These are phyloP conservation scores for Tilletia walkeri DNA, from an alignment of 1,284 basidiomycete species.

Conservation along the genomic window DNA sequence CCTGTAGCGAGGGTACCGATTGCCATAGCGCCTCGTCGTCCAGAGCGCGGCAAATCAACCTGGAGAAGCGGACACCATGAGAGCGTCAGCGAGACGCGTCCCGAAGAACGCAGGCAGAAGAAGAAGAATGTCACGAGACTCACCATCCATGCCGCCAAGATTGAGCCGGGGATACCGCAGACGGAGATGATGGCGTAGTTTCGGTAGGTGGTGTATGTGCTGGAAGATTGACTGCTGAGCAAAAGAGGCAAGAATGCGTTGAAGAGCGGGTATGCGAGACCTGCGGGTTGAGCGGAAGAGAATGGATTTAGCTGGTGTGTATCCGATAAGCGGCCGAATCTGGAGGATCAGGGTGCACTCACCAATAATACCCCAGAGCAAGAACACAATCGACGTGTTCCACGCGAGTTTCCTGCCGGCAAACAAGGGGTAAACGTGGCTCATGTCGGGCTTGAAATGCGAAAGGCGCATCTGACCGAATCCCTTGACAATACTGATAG, in stretches of 20 bases:
- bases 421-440: slow-evolving; percentile 49
- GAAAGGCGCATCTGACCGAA: slow-evolving; percentile 19
- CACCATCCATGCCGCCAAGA: slow-evolving; percentile 47
- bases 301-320: background rate
- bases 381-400: slow-evolving; percentile 43
- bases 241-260: slow-evolving; percentile 54
- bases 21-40: slow-evolving; percentile 52
- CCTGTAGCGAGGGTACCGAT: slow-evolving; percentile 51
- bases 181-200: slow-evolving; percentile 54
- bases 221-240: slow-evolving; percentile 24
- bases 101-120: background rate
- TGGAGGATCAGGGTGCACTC: slow-evolving; percentile 26
- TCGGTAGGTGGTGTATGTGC: slow-evolving; percentile 38
- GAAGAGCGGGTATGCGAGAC: slow-evolving; percentile 48
- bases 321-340: too few species aligned
- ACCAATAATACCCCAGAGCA: slow-evolving; percentile 53
- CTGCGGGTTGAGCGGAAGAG: background rate
- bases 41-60: slow-evolving; percentile 50
- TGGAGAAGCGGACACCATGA: background rate
- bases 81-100: background rate
- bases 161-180: slow-evolving; percentile 52
- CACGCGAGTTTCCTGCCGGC: slow-evolving; percentile 41
- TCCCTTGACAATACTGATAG: slow-evolving; percentile 23
- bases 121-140: background rate
- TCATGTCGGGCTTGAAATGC: slow-evolving; percentile 37